phyloP scores from a whole-genome alignment of 2,329 filamentous ascomycete genomes.

The Sarocladium oryzae region DNA sequence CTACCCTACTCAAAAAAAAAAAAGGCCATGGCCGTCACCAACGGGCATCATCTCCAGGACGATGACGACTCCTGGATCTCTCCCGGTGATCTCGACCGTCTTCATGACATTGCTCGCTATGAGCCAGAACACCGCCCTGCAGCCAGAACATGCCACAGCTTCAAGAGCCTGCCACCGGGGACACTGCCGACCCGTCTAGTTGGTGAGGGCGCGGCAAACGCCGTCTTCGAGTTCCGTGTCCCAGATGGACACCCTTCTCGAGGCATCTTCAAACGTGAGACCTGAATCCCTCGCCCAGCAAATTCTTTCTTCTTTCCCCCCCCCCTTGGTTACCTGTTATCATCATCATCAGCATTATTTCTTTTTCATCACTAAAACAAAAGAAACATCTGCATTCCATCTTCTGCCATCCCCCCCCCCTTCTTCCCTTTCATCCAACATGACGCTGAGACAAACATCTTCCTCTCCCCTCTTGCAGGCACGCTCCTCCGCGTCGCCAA shows the following conservation, averaged over 20 bases:
- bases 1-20: no score
- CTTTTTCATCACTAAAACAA: no score
- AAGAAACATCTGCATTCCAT: no score
- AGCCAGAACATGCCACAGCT: slow-evolving; percentile 9
- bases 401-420: slow-evolving; percentile 14
- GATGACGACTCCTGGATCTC: slow-evolving; percentile 18
- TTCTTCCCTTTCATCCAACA: neutral
- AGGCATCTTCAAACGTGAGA: slow-evolving; percentile 29
- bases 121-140: slow-evolving; percentile 17
- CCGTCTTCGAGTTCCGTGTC: slow-evolving; percentile 58
- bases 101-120: slow-evolving; percentile 13
- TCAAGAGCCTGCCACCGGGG: slow-evolving; percentile 28
- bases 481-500: slow-evolving; percentile 34
- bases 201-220: slow-evolving; percentile 70
- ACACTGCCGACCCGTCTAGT: slow-evolving; percentile 35
- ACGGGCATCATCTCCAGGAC: slow-evolving; percentile 8
- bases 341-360: neutral
- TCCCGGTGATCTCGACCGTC: slow-evolving; percentile 17
- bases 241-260: slow-evolving; percentile 23
- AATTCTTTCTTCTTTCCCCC: no score
- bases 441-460: neutral
- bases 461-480: slow-evolving; percentile 21
- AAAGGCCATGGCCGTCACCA: neutral
- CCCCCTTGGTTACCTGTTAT: no score
- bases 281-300: no score